Conservation (phyloP, 1,139 yeast genomes). For the Lodderomyces orthopsilosis region DNA sequence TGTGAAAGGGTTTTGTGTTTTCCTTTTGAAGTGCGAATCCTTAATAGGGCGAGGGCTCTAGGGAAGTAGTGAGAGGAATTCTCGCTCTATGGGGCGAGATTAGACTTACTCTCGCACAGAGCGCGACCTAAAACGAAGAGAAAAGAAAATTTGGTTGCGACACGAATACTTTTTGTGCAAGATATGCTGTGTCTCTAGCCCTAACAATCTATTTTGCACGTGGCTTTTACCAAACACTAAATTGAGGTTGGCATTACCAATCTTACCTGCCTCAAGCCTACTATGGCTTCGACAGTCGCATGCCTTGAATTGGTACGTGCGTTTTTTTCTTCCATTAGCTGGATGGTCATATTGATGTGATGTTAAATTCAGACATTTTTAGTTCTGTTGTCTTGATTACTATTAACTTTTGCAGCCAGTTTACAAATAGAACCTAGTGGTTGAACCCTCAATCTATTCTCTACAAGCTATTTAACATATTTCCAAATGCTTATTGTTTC, state of each 20-base stretch:
- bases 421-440: no score
- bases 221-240: neutral
- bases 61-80: neutral
- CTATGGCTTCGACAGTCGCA: no score
- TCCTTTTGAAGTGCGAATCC: neutral
- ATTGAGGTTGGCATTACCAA: neutral
- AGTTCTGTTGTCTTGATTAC: no score
- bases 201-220: neutral
- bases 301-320: no score
- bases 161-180: neutral
- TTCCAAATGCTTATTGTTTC: constrained; percentile 35
- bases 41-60: neutral
- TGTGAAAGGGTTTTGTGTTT: neutral
- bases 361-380: constrained; percentile 24
- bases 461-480: constrained; percentile 18
- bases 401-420: no score
- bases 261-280: no score
- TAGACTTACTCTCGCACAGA: neutral
- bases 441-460: no score
- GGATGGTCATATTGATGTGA: no score
- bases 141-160: neutral
- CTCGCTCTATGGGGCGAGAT: neutral
- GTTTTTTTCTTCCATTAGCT: no score
- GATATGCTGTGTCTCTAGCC: neutral
- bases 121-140: neutral